Evolutionary conservation across 2,329 filamentous ascomycete species (phyloP).

Genomic region (Fusarium armeniacum): DNA sequence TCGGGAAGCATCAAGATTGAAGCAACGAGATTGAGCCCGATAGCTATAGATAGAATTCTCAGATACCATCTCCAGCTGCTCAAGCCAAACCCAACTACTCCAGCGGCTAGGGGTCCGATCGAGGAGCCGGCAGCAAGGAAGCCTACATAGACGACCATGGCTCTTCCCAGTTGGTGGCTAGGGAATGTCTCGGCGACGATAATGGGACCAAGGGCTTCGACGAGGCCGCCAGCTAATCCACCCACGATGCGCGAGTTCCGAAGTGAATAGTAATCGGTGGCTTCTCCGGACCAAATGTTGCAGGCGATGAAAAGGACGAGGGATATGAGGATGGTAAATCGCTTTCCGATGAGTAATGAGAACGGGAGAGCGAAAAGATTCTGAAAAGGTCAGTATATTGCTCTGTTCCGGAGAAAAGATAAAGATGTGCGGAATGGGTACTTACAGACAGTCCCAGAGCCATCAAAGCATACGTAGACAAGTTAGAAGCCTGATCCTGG

Average conservation of each 20-base stretch:
- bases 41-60: background rate
- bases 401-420: no score
- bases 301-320: conserved; percentile 10
- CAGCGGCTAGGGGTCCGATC: conserved; percentile 6
- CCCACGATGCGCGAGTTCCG: conserved; percentile 8
- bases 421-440: rapidly evolving
- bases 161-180: background rate
- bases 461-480: conserved; percentile 5
- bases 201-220: conserved; percentile 21
- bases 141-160: conserved; percentile 18
- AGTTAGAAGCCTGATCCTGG: background rate
- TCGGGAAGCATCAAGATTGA: conserved; percentile 17
- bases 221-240: conserved; percentile 14
- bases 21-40: background rate
- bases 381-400: background rate
- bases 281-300: conserved; percentile 18
- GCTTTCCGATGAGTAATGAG: background rate
- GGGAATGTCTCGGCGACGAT: conserved; percentile 23
- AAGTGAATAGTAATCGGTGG: background rate
- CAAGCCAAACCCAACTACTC: background rate
- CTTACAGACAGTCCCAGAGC: conserved; percentile 18
- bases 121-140: conserved; percentile 14
- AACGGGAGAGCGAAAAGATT: conserved; percentile 15
- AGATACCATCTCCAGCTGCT: conserved; percentile 22
- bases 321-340: conserved; percentile 7